These are phyloP conservation scores for Trichosporon faecale DNA, from an alignment of 1,284 basidiomycete species.

Conservation along the genomic window DNA sequence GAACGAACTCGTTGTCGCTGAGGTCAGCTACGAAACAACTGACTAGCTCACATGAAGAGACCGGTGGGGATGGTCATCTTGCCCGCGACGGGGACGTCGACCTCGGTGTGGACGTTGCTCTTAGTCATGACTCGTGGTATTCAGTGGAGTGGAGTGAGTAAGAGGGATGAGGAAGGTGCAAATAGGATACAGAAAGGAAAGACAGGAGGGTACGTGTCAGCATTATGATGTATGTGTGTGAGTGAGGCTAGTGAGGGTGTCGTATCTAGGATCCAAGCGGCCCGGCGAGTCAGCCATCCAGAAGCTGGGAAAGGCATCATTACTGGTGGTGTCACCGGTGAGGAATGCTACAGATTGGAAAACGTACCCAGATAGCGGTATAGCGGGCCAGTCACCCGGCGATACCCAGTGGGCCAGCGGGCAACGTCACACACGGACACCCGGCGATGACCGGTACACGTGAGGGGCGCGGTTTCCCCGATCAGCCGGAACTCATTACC, in stretches of 20 bases:
- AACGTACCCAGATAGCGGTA: neutral
- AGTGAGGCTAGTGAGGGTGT: neutral
- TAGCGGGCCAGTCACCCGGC: neutral
- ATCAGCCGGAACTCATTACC: conserved; percentile 3
- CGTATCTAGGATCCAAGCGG: neutral
- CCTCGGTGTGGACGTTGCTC: conserved; percentile 24
- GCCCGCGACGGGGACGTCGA: conserved; percentile 30
- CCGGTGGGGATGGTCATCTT: conserved; percentile 68
- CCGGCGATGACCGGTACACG: neutral
- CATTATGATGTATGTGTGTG: neutral
- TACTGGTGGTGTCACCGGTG: conserved; percentile 7
- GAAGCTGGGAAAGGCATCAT: neutral
- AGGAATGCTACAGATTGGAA: conserved; percentile 3
- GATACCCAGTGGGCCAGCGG: too few relatives aligned
- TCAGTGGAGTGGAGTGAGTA: conserved; percentile 11
- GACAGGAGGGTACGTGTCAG: neutral
- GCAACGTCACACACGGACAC: neutral
- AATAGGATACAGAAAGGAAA: neutral
- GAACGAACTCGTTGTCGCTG: conserved; percentile 44
- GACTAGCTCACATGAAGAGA: conserved; percentile 64
- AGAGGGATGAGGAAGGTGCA: neutral
- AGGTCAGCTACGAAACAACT: neutral
- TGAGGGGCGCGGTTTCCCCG: neutral
- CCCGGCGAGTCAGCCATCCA: conserved; percentile 6
- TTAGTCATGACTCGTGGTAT: conserved; percentile 6